Evolutionary conservation across 2,329 filamentous ascomycete genomes (phyloP), one percentile per base, ranked within the genome.

Genomic region (Fusarium sp.): DNA sequence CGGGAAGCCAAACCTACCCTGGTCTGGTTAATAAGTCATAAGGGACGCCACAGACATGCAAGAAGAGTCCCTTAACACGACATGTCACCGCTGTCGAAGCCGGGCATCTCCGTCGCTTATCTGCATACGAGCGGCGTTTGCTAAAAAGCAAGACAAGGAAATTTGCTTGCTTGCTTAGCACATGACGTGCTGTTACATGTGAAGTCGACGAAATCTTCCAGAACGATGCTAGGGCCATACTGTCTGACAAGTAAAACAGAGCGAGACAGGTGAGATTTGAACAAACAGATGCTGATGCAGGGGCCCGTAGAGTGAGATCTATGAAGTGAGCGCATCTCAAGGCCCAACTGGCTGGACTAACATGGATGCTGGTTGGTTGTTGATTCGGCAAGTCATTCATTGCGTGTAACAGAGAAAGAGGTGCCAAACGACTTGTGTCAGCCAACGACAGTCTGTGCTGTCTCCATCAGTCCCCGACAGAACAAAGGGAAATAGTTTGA

Each of bases 51-150:
- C 62, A 41, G 20, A 28, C 41, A 28, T 45, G 41, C 23, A 23
- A 23, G 23, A 13, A 45, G 37, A 55, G 37, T 65, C 58, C 55
- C 62, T 49, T 55, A 49, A 65, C 65, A 67, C 51, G 52, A 62
- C 61, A 60, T 50, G 50, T 65, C 59, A 71, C 50, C 47, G 45
- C 23, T 40, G 34, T 34, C 44, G 26, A 45, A 42, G 37, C 28
- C 68, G 68, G 70, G 56, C 69, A 73, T 73, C 71, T 72, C 69
- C 67, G 67, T 73, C 71, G 71, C 71, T 73, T 73, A 73, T 72
- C 71, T 73, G 64, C 71, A 71, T 38, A 45, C 62, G 47, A 69
- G 49, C 44, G 61, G 51, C 47, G 65, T 62, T 65, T 50, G 45
- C 47, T 42, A 46, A 49, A 58, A 37, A 13, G 26, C 46, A 26